Percentiles rank a stretch among this genome's conserved stretches.
phyloP scores from a whole-genome alignment of 2,329 filamentous ascomycete genomes.

The Thelonectria blattea region DNA sequence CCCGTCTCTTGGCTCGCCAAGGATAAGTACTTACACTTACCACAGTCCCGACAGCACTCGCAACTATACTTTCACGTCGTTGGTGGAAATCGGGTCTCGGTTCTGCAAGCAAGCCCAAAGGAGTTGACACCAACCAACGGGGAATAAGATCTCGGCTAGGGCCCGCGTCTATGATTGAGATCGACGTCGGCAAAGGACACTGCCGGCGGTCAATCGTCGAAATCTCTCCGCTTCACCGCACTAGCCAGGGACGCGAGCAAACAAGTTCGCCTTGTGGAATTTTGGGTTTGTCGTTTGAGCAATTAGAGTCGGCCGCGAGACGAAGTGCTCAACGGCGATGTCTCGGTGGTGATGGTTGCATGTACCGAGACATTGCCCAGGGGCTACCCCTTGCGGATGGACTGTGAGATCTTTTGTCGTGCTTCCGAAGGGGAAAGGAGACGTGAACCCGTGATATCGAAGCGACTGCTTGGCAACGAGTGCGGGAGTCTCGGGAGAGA shows the following conservation, averaged over 20 bases:
- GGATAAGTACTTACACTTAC: background rate
- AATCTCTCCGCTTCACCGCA: conserved; percentile 16
- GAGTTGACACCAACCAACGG: conserved; percentile 11
- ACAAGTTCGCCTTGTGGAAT: background rate
- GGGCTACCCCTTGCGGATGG: background rate
- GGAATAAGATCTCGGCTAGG: conserved; percentile 24
- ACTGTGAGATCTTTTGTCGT: background rate
- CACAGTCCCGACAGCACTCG: background rate
- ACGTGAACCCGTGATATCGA: background rate
- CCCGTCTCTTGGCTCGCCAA: background rate
- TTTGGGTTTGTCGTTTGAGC: background rate
- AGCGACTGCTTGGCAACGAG: background rate
- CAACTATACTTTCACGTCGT: background rate
- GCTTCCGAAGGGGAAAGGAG: background rate
- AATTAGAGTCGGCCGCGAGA: background rate
- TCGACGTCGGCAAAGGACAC: conserved; percentile 28
- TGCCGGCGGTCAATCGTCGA: conserved; percentile 14
- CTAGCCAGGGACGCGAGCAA: conserved; percentile 1
- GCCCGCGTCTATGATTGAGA: conserved; percentile 30
- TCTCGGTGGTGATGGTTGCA: background rate
- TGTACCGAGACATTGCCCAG: background rate
- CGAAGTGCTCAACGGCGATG: background rate
- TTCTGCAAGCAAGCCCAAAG: background rate
- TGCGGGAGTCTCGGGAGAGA: background rate
- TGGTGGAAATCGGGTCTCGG: background rate